Evolutionary conservation across 768 basidiomycete species (phyloP), one percentile per base, ranked within the genome.

Genomic region (Chalciporus pseudorubinellus): DNA sequence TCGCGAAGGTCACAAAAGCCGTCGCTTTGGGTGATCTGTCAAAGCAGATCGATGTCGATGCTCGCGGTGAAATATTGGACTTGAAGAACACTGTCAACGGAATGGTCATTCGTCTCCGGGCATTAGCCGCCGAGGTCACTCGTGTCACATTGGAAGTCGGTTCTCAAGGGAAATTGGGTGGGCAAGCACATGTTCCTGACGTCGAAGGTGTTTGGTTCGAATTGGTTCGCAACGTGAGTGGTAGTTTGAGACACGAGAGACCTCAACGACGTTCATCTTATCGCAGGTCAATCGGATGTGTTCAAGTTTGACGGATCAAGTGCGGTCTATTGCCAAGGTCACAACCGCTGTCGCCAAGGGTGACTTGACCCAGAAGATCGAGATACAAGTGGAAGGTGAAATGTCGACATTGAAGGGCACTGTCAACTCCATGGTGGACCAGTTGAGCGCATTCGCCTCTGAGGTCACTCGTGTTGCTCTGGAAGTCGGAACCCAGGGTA

Each of bases 381-480:
- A 92, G 61, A 93, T 98, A 55, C 83, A 87, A 54, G 88, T 89
- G 55, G 87, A 90, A 61, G 85, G 85, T 44, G 93, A 95, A 63
- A 95, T 95, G 85, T 79, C 79, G 14, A 87, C 87, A 14, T 76
- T 92, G 70, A 90, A 89, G 65, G 74, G 80, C 19, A 92, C 89
- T 11, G 89, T 92, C 57, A 95, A 95, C 62, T 87, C 85, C n/a
- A 97, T 97, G 93, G 91, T 95, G 66, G 91, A 92, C 66, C 88
- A 89, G 50, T 69, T 95, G 57, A 84, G 87, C 59, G 89, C 87
- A 5, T 95, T 95, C 64, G 89, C 92, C 13, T 83, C 81, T 3
- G 92, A 94, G 56, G 82, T 89, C 24, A 89, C 85, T 6, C 77
- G 89, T 56, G 87, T 95, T 43, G 91, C 92, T 2, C 70, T 90